Percentiles rank a stretch among this genome's conserved stretches.
Conservation (phyloP, 805 yeast species). For the Candida insectalens region DNA sequence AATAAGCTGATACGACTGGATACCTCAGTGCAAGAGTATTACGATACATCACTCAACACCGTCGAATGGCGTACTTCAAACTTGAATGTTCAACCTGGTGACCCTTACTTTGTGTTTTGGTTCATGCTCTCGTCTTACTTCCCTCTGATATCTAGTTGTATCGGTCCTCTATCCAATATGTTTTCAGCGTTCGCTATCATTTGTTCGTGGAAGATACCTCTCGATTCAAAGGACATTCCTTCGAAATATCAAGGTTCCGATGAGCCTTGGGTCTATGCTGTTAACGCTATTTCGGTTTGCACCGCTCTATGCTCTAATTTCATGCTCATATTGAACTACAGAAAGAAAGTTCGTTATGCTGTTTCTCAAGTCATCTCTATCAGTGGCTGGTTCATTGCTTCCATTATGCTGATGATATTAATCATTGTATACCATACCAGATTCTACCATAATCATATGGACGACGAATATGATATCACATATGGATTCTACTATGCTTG, state of each 20-base stretch:
- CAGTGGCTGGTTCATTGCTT: conserved; percentile 54
- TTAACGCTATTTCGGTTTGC: conserved; percentile 55
- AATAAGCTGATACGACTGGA: background rate
- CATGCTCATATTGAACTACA: conserved; percentile 62
- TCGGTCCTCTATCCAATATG: conserved; percentile 73
- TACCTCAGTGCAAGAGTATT: conserved; percentile 10
- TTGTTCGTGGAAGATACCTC: conserved; percentile 43
- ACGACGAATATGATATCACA: conserved; percentile 23
- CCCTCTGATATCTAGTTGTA: conserved; percentile 68
- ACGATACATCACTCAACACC: conserved; percentile 17
- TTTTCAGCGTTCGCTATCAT: conserved; percentile 63
- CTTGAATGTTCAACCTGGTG: conserved; percentile 24
- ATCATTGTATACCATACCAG: conserved; percentile 25
- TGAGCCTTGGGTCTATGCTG: conserved; percentile 30
- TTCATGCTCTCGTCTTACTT: conserved; percentile 56
- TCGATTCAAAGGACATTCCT: conserved; percentile 5
- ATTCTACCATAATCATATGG: conserved; percentile 11
- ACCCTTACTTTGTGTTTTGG: conserved; percentile 36
- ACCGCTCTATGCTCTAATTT: conserved; percentile 61
- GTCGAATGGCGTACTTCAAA: conserved; percentile 22
- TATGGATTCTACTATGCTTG: conserved; percentile 79
- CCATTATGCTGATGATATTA: conserved; percentile 39
- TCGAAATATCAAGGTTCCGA: conserved; percentile 24
- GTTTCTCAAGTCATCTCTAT: conserved; percentile 55
- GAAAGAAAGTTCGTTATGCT: conserved; percentile 46